Conservation (phyloP, 371 early-diverging fungal genomes). For the Mortierella sp. region DNA sequence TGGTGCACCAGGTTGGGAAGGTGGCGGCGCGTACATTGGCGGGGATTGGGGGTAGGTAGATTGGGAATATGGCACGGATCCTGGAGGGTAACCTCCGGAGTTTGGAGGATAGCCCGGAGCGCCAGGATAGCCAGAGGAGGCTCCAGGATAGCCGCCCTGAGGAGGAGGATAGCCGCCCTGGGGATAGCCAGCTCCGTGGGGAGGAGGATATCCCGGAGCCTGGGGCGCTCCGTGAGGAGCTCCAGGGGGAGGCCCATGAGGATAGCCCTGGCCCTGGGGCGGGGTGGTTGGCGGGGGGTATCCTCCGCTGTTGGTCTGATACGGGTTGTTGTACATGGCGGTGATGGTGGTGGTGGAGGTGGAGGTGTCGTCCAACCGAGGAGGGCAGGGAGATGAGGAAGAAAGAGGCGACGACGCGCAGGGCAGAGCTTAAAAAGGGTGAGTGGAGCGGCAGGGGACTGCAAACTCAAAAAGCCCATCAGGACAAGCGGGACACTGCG, state of each 20-base stretch:
- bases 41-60: constrained; percentile 5
- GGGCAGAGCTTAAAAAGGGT: neutral
- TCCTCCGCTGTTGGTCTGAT: constrained; percentile 17
- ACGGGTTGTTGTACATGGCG: constrained; percentile 43
- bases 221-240: too few species aligned
- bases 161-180: too few species aligned
- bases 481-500: too few species aligned
- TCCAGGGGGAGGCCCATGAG: too few species aligned
- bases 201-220: too few species aligned
- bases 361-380: neutral
- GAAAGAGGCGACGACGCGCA: neutral
- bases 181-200: too few species aligned
- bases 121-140: too few species aligned
- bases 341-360: neutral
- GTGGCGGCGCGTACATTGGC: constrained; percentile 17
- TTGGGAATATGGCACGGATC: neutral
- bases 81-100: neutral
- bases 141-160: too few species aligned
- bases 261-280: neutral
- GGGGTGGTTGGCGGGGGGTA: constrained; percentile 14
- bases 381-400: constrained; percentile 2
- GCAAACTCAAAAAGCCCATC: too few species aligned
- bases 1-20: neutral
- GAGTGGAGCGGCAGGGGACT: neutral
- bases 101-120: neutral